These are phyloP conservation scores for Cyclotella atomus DNA, from an alignment of 108 stramenopile species.

Conservation along the genomic window DNA sequence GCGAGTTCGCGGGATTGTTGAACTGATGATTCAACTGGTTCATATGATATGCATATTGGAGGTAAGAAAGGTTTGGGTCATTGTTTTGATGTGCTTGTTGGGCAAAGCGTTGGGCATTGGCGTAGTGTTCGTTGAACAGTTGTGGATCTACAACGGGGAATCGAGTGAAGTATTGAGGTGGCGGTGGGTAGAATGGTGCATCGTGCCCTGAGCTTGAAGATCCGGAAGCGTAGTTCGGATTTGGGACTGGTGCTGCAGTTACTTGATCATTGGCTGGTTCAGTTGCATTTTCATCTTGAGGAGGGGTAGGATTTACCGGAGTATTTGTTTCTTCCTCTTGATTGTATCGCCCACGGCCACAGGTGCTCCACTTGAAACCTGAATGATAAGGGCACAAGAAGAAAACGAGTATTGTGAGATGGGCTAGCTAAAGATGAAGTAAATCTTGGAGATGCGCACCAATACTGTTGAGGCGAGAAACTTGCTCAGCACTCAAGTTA, in stretches of 20 bases:
- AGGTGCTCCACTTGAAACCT: conserved; percentile 43
- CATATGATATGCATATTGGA: conserved; percentile 18
- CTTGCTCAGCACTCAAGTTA: conserved; percentile 47
- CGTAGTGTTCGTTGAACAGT: conserved; percentile 1
- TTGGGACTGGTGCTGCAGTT: neutral
- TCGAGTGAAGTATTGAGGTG: neutral
- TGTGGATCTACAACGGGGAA: neutral
- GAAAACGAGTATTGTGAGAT: too few relatives aligned
- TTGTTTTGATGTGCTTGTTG: conserved; percentile 10
- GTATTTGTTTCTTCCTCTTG: neutral
- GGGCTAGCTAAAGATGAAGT: too few relatives aligned
- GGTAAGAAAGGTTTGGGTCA: conserved; percentile 1
- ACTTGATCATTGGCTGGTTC: neutral
- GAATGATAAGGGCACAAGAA: neutral
- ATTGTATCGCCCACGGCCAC: conserved; percentile 28
- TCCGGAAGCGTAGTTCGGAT: neutral
- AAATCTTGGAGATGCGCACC: too few relatives aligned
- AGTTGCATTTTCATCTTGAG: neutral
- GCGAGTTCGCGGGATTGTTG: neutral
- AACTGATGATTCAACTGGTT: conserved; percentile 16
- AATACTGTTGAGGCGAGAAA: conserved; percentile 38
- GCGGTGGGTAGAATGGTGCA: neutral
- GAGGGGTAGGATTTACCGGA: neutral
- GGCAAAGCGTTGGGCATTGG: too few relatives aligned
- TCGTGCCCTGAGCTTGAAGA: neutral